Base-by-base conservation (phyloP, 129 eudicot genomes). In the Scalesia atractyloides region DNA sequence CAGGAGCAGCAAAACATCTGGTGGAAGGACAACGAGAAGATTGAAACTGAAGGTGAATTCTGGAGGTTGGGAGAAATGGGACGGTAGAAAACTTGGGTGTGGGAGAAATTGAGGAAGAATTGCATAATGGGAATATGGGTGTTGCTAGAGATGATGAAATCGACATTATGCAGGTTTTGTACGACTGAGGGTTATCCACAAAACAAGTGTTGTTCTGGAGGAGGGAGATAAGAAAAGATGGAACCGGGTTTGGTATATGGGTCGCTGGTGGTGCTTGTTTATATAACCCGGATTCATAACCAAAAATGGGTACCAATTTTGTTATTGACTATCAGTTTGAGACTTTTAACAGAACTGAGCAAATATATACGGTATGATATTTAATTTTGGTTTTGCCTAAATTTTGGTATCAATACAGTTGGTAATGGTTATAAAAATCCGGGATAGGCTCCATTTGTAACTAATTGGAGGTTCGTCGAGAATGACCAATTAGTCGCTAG, bases 121-220 rank as follows among this genome's bases (percentile, higher is more conserved):
- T 88, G 78, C 86, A 73, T 13, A 89, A 39, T 1, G 89, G 84
- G 13, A 89, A 84, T 10, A 82, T 39, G 4, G 83, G 36, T 19
- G 92, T 20, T 14, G 92, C 81, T 37, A 84, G 49, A 48, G 90
- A 86, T 26, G 89, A 75, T 5, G 96, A 89, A 73, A 83, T 77
- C 37, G 96, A 85, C 96, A 89, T 89, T 60, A 3, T 13, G 3
- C 37, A 7, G 19, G 34, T 59, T 26, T 16, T 59, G 68, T 58
- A 74, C 33, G 49, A 5, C 0, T 0, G 74, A 66, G 79, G 73
- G 63, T 80, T 80, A 80, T 80, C 84, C 76, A 80, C 71, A 56
- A 36, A 46, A 7, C 56, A 72, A 47, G 37, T 69, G 49, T 49
- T 56, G 66, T 18, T 13, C 17, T 39, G 33, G 16, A 24, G 41